Evolutionary conservation across 768 basidiomycete genomes (phyloP).

Genomic region (Ramaria sp.): DNA sequence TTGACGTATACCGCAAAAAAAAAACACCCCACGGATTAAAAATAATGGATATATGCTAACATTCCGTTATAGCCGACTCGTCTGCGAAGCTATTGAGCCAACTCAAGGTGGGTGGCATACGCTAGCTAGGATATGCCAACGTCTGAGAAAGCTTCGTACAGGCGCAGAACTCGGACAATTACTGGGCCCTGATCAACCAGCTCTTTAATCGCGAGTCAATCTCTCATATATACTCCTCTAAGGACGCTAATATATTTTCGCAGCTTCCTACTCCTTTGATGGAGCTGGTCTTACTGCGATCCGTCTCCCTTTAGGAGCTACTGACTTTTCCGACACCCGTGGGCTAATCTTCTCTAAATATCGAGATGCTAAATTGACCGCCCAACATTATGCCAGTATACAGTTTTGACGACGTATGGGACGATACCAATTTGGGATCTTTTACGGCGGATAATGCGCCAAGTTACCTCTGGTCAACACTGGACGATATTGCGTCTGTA

Average conservation of each 20-base stretch:
- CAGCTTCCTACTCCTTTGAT: conserved; percentile 46
- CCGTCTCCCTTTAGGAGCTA: conserved; percentile 59
- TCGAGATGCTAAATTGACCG: not conserved
- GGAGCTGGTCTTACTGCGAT: conserved; percentile 61
- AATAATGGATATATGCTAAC: not conserved
- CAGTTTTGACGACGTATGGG: conserved; percentile 51
- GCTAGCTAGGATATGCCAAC: not conserved
- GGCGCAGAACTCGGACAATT: conserved; percentile 41
- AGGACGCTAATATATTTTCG: not conserved
- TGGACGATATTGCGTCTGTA: conserved; percentile 51
- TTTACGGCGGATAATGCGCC: conserved; percentile 53
- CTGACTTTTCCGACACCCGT: conserved; percentile 59
- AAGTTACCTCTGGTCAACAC: conserved; percentile 48
- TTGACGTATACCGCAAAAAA: not conserved
- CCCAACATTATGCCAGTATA: conserved; percentile 29
- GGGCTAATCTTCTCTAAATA: conserved; percentile 10
- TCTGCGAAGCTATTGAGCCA: conserved; percentile 49
- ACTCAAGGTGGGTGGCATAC: conserved; percentile 40
- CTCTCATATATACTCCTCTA: not conserved
- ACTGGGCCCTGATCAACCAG: conserved; percentile 45
- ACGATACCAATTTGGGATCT: conserved; percentile 44
- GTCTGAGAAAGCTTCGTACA: conserved; percentile 15
- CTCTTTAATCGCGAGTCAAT: conserved; percentile 39
- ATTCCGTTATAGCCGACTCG: conserved; percentile 45
- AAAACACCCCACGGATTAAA: too few species aligned